Evolutionary conservation across 2,329 filamentous ascomycete genomes (phyloP).

Genomic region (Verruconis gallopava): DNA sequence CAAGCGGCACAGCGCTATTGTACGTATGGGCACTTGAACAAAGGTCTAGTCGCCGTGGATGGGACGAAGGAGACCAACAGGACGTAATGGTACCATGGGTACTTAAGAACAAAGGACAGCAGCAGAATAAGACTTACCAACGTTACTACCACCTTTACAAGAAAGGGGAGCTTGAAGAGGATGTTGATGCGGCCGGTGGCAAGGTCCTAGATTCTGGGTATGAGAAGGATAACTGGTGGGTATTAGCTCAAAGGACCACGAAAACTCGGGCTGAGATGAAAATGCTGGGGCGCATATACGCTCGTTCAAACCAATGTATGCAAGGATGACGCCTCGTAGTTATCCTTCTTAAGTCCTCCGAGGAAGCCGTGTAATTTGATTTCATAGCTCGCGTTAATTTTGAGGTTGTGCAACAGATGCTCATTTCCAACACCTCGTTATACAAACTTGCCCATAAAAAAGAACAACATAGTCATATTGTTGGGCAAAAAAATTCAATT

Average conservation of each 20-base stretch:
- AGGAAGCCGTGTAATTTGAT: no score
- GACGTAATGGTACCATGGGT: slow-evolving; percentile 97
- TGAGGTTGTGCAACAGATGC: no score
- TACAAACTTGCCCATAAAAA: no score
- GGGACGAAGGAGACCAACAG: slow-evolving; percentile 71
- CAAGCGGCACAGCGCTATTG: slow-evolving; percentile 56
- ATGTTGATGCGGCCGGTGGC: slow-evolving; percentile 64
- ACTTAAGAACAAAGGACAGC: slow-evolving; percentile 30
- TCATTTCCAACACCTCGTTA: no score
- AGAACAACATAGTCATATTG: no score
- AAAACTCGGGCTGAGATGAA: no score
- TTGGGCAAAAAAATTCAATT: no score
- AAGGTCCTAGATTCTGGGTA: slow-evolving; percentile 69
- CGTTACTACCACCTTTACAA: slow-evolving; percentile 91
- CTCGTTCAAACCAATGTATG: no score
- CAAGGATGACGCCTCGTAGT: no score
- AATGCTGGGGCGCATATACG: no score
- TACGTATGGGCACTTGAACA: slow-evolving; percentile 98
- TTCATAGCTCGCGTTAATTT: no score
- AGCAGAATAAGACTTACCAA: slow-evolving; percentile 50
- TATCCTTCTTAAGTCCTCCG: no score
- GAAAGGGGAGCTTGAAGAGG: slow-evolving; percentile 72
- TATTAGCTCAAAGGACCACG: neutral
- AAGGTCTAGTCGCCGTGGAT: slow-evolving; percentile 70
- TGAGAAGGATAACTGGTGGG: slow-evolving; percentile 99